Evolutionary conservation across 1,284 basidiomycete species (phyloP), one percentile per base, ranked within the genome.

Genomic region (Filobasidium uniguttulatum): DNA sequence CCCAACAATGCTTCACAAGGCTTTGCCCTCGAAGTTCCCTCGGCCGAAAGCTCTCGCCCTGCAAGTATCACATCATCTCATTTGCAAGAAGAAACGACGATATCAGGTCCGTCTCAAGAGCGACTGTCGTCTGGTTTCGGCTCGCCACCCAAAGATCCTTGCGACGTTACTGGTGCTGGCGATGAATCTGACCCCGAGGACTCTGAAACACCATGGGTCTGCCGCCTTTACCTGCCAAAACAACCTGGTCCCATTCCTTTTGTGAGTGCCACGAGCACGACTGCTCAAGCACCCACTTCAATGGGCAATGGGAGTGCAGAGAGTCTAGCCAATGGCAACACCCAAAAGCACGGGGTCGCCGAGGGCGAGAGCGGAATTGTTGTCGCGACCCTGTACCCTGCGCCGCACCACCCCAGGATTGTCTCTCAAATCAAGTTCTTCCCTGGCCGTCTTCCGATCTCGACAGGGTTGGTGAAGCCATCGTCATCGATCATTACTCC

Each of bases 341-440:
- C 20, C 17, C 14, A 10, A 17, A 1, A 43, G 4, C 26, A 33
- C 44, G 25, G 36, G 43, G 5, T 44, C 46, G 3, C 45, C 33
- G 23, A 20, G 44, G 12, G 41, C 49, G 20, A 17, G 25, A 19
- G 45, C 44, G 48, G 49, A 62, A 75, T 84, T 9, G 53, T 60
- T 9, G 55, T 75, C 10, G 89, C 81, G 10, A 87, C 83, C 23
- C 75, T 94, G 30, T 81, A 80, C 8, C 93, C 91, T 5, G 90
- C 90, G 1, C 91, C 90, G 15, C 89, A 97, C 66, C 93, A 97
- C 67, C 93, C 93, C 6, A 90, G 93, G 65, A 82, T 97, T 17
- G 83, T 97, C 26, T 84, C 82, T 30, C 80, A 90, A 69, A 76
- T 97, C 52, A 85, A 88, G 63, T 78, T 94, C 44, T 89, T 90